phyloP scores from a whole-genome alignment of 495 filamentous ascomycete genomes.

The Astrocystis sublimbata region DNA sequence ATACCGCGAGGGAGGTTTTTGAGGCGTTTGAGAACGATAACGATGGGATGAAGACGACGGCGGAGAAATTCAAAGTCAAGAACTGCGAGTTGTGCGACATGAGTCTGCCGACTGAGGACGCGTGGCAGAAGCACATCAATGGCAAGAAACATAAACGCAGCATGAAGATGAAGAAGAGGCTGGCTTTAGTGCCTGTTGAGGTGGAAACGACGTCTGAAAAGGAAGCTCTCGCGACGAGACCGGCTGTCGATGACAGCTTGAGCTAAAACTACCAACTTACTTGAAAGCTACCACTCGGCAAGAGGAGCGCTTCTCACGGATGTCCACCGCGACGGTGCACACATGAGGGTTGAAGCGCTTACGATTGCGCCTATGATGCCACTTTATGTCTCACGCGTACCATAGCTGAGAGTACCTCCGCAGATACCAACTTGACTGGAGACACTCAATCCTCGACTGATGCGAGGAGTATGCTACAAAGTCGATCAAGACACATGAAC shows the following conservation, averaged over 20 bases:
- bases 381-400: background rate
- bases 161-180: slow-evolving; percentile 29
- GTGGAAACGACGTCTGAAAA: background rate
- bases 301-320: too few relatives aligned
- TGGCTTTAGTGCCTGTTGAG: slow-evolving; percentile 27
- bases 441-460: too few relatives aligned
- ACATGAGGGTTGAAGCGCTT: background rate
- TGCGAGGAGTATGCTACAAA: background rate
- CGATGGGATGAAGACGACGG: slow-evolving; percentile 42
- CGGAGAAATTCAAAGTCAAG: slow-evolving; percentile 55
- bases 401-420: background rate
- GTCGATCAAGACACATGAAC: background rate
- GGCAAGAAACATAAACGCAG: slow-evolving; percentile 58
- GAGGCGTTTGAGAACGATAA: slow-evolving; percentile 54
- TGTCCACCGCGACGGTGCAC: too few relatives aligned
- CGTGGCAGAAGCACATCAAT: slow-evolving; percentile 75
- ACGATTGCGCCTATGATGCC: background rate
- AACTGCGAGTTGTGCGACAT: slow-evolving; percentile 73
- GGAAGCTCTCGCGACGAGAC: background rate
- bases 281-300: too few relatives aligned
- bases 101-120: slow-evolving; percentile 64
- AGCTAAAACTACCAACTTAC: background rate
- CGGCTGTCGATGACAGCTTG: background rate
- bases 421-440: background rate
- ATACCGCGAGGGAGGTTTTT: slow-evolving; percentile 56